Evolutionary conservation across 148 eudicot genomes (phyloP).

Genomic region (Vaccinium myrtillus): DNA sequence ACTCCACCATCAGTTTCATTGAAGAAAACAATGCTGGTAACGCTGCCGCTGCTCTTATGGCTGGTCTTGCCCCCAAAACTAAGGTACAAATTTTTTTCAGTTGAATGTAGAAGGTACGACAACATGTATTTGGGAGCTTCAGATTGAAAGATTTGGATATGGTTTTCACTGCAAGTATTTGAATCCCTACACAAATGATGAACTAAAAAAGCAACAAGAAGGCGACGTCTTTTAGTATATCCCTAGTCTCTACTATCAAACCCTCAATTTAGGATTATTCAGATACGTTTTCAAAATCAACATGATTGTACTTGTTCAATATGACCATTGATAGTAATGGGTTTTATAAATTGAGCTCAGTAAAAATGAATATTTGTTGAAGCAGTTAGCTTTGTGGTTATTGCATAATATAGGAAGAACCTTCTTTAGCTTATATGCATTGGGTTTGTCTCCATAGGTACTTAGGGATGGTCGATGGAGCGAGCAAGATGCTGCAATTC

Average conservation of each 20-base stretch:
- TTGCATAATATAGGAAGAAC: background rate
- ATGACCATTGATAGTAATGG: background rate
- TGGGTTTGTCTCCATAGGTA: conserved; percentile 33
- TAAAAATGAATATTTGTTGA: background rate
- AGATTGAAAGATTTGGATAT: background rate
- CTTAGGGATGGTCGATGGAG: conserved; percentile 86
- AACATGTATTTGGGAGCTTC: background rate
- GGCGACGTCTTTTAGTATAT: background rate
- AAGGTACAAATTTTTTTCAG: conserved; percentile 47
- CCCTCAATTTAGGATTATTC: background rate
- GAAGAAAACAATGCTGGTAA: conserved; percentile 98
- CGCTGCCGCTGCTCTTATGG: conserved; percentile 99
- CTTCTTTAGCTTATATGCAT: conserved; percentile 10
- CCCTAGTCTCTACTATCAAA: background rate
- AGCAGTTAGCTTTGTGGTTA: background rate
- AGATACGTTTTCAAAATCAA: background rate
- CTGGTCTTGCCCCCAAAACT: conserved; percentile 95
- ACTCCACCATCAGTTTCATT: conserved; percentile 92
- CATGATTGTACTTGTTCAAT: background rate
- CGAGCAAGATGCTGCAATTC: conserved; percentile 76
- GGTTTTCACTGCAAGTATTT: background rate
- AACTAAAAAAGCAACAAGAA: background rate
- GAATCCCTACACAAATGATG: background rate
- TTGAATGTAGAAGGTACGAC: background rate
- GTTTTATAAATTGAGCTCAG: background rate